Evolutionary conservation across 2,329 filamentous ascomycete species (phyloP), one percentile per base, ranked within the genome.

Genomic region (Didymella lethalis): DNA sequence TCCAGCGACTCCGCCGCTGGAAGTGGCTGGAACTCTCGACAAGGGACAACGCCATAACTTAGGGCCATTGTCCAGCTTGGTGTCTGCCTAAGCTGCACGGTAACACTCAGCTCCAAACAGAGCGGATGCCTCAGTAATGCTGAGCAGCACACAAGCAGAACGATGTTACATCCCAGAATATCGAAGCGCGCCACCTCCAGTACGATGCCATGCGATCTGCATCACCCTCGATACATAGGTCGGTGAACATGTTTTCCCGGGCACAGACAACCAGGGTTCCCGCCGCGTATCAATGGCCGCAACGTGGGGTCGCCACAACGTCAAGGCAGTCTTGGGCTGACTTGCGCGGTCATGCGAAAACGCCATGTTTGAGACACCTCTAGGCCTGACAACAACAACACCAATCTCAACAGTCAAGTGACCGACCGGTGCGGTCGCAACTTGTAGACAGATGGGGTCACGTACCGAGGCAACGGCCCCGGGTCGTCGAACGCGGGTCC

Each of bases 401-500:
- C 31, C 26, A 18, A 7, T 20, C 23, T 28, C 18, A 6, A 44
- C 23, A 16, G 23, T 14, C 11, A 12, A 7, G 25, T 28, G 25
- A 44, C 25, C 14, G 14, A 44, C 25, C 25, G 16, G 25, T 38
- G 31, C 20, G 26, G 14, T 18, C 14, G 23, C 25, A 47, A 7
- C 3, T 23, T 14, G n/a, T 10, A 36, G 36, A 61, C 44, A 59
- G 48, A 57, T 26, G 10, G 47, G 40, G 26, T 54, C 55, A 64
- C 52, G 54, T 63, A 59, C 54, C 53, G 54, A 59, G 31, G 32
- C 40, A 59, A 8, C 44, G 58, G 29, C 32, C 28, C 46, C 43
- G 52, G 52, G 48, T 62, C 45, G 36, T 59, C 41, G 46, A 54
- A 38, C n/a, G 14, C 43, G 40, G 10, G 54, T 54, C 51, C 46